These are phyloP conservation scores for Alnus glutinosa DNA, from an alignment of 306 rosid species.

Conservation along the genomic window DNA sequence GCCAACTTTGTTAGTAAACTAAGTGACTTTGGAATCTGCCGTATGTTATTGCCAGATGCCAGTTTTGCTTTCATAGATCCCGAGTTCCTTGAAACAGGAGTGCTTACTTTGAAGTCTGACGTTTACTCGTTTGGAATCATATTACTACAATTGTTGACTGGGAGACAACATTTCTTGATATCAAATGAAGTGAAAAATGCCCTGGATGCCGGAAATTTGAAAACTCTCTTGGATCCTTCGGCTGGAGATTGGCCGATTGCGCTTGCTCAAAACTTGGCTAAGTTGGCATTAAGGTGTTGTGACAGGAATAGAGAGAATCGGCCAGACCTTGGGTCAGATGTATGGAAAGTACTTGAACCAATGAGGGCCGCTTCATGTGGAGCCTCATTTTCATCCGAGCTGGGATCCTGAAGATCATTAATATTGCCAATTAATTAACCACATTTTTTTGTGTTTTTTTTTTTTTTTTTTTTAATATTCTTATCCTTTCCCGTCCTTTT, in stretches of 20 bases:
- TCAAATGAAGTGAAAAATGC: constrained; percentile 43
- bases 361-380: constrained; percentile 40
- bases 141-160: constrained; percentile 41
- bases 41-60: constrained; percentile 20
- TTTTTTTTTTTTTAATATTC: no score
- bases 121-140: constrained; percentile 58
- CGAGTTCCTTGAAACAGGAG: constrained; percentile 44
- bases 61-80: constrained; percentile 36
- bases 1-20: constrained; percentile 46
- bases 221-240: constrained; percentile 45
- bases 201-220: constrained; percentile 40
- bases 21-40: constrained; percentile 57
- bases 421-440: no score
- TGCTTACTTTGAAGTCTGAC: constrained; percentile 50
- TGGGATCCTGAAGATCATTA: no score
- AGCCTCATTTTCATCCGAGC: background rate
- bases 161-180: constrained; percentile 39
- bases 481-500: no score
- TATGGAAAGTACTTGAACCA: constrained; percentile 56
- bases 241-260: constrained; percentile 65
- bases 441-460: no score
- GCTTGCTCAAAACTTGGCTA: constrained; percentile 49
- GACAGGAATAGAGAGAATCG: constrained; percentile 41
- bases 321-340: constrained; percentile 52
- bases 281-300: constrained; percentile 46